Conservation (phyloP, 805 yeast genomes). For the Saccharomycopsis guyanensis region DNA sequence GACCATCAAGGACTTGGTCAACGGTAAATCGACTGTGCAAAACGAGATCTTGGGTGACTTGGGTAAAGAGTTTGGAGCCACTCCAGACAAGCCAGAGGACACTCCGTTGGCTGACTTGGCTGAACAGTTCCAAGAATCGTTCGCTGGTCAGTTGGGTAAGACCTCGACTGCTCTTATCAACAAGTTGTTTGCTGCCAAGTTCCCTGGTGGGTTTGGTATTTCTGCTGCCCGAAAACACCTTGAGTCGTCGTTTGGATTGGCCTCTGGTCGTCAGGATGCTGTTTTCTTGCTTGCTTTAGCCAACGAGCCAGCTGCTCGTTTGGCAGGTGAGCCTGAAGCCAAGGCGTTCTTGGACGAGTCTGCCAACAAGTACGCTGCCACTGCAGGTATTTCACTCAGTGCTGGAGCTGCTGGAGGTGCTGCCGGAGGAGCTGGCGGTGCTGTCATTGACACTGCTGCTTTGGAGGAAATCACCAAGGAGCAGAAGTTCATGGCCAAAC, state of each 20-base stretch:
- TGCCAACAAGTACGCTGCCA: constrained; percentile 79
- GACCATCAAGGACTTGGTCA: constrained; percentile 94
- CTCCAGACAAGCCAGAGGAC: constrained; percentile 99
- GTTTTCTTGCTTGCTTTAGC: constrained; percentile 77
- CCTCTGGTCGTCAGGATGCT: constrained; percentile 89
- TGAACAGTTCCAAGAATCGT: constrained; percentile 87
- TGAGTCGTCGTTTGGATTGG: constrained; percentile 88
- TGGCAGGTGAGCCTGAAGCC: constrained; percentile 82
- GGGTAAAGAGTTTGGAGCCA: constrained; percentile 95
- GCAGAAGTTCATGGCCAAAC: constrained; percentile 41
- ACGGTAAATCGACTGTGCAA: constrained; percentile 98
- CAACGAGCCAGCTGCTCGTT: constrained; percentile 84
- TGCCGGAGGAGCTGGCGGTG: constrained; percentile 50
- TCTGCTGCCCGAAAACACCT: constrained; percentile 88
- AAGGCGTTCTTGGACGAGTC: constrained; percentile 76
- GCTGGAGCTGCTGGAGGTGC: constrained; percentile 48
- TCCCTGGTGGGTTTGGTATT: constrained; percentile 99
- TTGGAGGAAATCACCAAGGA: constrained; percentile 58
- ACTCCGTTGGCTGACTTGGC: constrained; percentile 94
- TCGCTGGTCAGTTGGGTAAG: constrained; percentile 85
- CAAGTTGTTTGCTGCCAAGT: constrained; percentile 89
- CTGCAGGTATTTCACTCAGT: constrained; percentile 69
- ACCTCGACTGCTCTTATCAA: constrained; percentile 84
- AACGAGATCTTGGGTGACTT: constrained; percentile 97
- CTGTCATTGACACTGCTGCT: constrained; percentile 91